phyloP scores from a whole-genome alignment of 1,139 yeast species.

The Kurtzmaniella quercitrusa region DNA sequence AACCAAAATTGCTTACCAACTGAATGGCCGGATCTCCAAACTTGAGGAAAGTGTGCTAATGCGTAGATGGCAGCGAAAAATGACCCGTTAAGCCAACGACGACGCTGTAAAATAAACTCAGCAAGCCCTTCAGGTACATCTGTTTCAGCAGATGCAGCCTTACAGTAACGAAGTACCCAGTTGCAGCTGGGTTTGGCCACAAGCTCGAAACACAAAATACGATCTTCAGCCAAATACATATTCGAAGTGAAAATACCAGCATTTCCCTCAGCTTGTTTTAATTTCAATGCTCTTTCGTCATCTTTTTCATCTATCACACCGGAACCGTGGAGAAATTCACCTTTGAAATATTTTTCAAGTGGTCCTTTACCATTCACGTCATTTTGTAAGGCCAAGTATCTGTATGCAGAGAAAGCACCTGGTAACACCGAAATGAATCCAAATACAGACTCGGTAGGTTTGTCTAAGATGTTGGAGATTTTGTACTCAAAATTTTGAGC shows the following conservation, averaged over 20 bases:
- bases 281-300: slow-evolving; percentile 41
- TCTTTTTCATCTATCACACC: slow-evolving; percentile 46
- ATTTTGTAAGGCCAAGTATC: slow-evolving; percentile 39
- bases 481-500: slow-evolving; percentile 49
- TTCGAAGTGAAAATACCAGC: slow-evolving; percentile 50
- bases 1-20: slow-evolving; percentile 38
- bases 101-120: slow-evolving; percentile 45
- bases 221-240: slow-evolving; percentile 50
- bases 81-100: slow-evolving; percentile 51
- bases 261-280: slow-evolving; percentile 37
- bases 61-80: slow-evolving; percentile 48
- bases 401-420: slow-evolving; percentile 45
- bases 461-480: slow-evolving; percentile 43
- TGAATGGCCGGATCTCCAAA: slow-evolving; percentile 43
- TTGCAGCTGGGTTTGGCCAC: slow-evolving; percentile 43
- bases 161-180: slow-evolving; percentile 46
- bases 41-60: slow-evolving; percentile 40
- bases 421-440: slow-evolving; percentile 47
- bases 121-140: slow-evolving; percentile 48
- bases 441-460: slow-evolving; percentile 44
- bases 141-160: slow-evolving; percentile 45
- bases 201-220: slow-evolving; percentile 46
- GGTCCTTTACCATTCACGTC: slow-evolving; percentile 45
- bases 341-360: slow-evolving; percentile 45
- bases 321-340: slow-evolving; percentile 44